Evolutionary conservation across 306 rosid species (phyloP), one percentile per base, ranked within the genome.

Genomic region (Mimosa bimucronata): DNA sequence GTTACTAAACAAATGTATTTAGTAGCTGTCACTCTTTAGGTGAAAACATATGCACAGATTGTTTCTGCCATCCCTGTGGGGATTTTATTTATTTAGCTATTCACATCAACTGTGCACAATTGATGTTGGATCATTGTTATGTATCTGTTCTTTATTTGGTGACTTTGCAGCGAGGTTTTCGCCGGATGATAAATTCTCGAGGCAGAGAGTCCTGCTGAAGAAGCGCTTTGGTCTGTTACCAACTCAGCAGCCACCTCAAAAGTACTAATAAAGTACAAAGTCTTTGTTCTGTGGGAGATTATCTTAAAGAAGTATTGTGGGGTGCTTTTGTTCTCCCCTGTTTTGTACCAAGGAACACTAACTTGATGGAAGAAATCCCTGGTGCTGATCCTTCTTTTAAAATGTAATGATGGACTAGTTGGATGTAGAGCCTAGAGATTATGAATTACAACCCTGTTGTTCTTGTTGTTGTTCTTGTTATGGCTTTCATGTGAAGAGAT

Each of bases 161-260:
- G 53, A 74, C 62, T 31, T 48, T 79, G 77, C 74, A 79, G 80
- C 80, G 0, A 73, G 83, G 55, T 75, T 79, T 79, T 83, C 83
- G 21, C 86, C 74, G 2, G 81, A 83, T 30, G 78, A 83, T 37
- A 74, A 83, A 48, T 83, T 14, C 86, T 83, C 81, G 11, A 40
- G 68, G 62, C 80, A 79, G 7, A 83, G 78, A 42, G 64, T 79
- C 77, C 83, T 73, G 57, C 23, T 74, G 64, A 83, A 83, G 74
- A 83, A 78, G 74, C 80, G 73, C 40, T 78, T 74, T 46, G 83
- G 77, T 74, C 77, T 79, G 66, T 68, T 83, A 66, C 83, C 62
- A 74, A 79, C 80, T 34, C 74, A 83, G 69, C 70, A 57, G 73
- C 80, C 71, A 75, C 78, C 83, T 46, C 58, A 0, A 0, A 77